Evolutionary conservation across 306 rosid species (phyloP).

Genomic region (Trifolium fragiferum): DNA sequence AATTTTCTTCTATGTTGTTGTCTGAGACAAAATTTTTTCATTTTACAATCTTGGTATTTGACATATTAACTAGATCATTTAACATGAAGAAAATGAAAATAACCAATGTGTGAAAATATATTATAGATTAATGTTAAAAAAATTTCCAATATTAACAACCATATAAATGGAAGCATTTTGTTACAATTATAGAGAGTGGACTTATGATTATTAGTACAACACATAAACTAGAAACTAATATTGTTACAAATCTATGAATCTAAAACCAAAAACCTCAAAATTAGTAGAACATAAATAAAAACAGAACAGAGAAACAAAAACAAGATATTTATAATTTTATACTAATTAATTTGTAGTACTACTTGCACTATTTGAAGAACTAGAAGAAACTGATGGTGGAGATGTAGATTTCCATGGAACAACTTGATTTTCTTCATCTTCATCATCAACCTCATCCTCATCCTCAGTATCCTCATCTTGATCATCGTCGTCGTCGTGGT

Average conservation of each 20-base stretch:
- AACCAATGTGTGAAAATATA: conserved; percentile 1
- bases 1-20: no score
- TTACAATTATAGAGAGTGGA: conserved; percentile 23
- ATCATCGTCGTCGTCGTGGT: neutral
- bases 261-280: conserved; percentile 9
- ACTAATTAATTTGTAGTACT: neutral
- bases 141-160: neutral
- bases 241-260: conserved; percentile 29
- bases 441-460: neutral
- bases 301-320: neutral
- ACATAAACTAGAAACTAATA: conserved; percentile 19
- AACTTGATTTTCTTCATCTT: conserved; percentile 79
- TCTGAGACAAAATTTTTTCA: no score
- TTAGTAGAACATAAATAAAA: neutral
- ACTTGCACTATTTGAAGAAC: conserved; percentile 56
- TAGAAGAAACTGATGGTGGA: conserved; percentile 57
- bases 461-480: neutral
- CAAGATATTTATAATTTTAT: neutral
- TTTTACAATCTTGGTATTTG: no score
- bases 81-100: neutral
- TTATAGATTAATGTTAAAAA: neutral
- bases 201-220: conserved; percentile 32
- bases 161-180: conserved; percentile 12
- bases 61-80: neutral
- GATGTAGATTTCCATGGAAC: conserved; percentile 69